A percentile compares a stretch with the other conserved stretches of the same genome.
These are phyloP conservation scores for Copromyces sp. DNA, from an alignment of 495 filamentous ascomycete species.

Conservation along the genomic window DNA sequence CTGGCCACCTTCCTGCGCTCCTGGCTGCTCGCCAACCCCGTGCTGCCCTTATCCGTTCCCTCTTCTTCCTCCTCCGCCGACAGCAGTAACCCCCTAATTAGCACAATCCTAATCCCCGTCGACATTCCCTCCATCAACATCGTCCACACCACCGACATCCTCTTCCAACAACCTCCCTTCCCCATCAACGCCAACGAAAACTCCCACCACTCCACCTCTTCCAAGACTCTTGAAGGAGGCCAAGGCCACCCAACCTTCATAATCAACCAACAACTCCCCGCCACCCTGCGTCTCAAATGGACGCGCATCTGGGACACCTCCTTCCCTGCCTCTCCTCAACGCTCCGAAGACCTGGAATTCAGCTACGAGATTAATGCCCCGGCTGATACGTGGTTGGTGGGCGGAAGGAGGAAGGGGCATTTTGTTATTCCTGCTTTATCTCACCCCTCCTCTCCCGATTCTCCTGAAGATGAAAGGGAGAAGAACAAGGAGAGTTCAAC, in stretches of 20 bases:
- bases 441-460: too few relatives aligned
- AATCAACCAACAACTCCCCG: slow-evolving; percentile 59
- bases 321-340: slow-evolving; percentile 19
- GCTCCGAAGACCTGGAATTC: slow-evolving; percentile 56
- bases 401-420: slow-evolving; percentile 66
- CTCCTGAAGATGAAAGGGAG: slow-evolving; percentile 12
- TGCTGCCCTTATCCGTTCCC: slow-evolving; percentile 19
- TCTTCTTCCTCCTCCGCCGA: background rate
- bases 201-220: background rate
- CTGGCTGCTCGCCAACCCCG: slow-evolving; percentile 30
- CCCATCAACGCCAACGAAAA: slow-evolving; percentile 16
- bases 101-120: slow-evolving; percentile 59
- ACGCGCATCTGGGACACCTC: slow-evolving; percentile 66
- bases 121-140: slow-evolving; percentile 80
- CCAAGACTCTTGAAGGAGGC: slow-evolving; percentile 9
- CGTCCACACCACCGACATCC: slow-evolving; percentile 73
- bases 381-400: slow-evolving; percentile 72
- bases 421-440: slow-evolving; percentile 46
- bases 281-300: slow-evolving; percentile 61
- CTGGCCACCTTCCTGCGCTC: slow-evolving; percentile 24
- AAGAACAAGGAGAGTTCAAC: slow-evolving; percentile 35
- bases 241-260: slow-evolving; percentile 34
- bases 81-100: slow-evolving; percentile 12
- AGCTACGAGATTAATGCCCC: slow-evolving; percentile 72
- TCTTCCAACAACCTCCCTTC: slow-evolving; percentile 32